Percentiles rank a stretch among this genome's conserved stretches.
Conservation (phyloP, 805 yeast species). For the Ogataea minuta region DNA sequence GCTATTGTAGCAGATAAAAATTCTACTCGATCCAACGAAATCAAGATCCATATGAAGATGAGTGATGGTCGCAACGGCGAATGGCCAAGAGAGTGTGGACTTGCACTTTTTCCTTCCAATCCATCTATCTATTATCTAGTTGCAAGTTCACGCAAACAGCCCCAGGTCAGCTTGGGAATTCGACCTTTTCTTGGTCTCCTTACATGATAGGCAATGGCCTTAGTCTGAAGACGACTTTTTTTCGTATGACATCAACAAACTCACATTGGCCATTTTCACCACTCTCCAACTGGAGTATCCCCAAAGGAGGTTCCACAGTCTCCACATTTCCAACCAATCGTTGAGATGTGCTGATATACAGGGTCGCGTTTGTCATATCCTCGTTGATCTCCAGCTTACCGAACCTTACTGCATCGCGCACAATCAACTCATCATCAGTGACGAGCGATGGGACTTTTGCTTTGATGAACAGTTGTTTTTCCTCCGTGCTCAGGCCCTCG, state of each 20-base stretch:
- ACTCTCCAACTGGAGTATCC: slow-evolving; percentile 49
- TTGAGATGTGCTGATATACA: slow-evolving; percentile 68
- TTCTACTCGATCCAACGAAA: too few species aligned
- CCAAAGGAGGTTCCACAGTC: slow-evolving; percentile 62
- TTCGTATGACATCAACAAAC: slow-evolving; percentile 56
- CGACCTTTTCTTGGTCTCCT: background rate
- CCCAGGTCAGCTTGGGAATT: slow-evolving; percentile 6
- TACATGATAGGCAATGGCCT: slow-evolving; percentile 80
- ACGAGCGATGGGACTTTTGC: slow-evolving; percentile 22
- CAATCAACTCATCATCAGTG: slow-evolving; percentile 2
- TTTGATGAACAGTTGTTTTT: slow-evolving; percentile 35
- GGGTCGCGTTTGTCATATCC: slow-evolving; percentile 47
- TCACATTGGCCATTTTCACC: slow-evolving; percentile 37
- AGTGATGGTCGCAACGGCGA: too few species aligned
- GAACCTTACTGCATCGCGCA: slow-evolving; percentile 45
- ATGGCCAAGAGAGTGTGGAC: too few species aligned
- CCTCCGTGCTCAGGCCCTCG: slow-evolving; percentile 33
- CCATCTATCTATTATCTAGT: too few species aligned
- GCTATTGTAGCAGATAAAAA: background rate
- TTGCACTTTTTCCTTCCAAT: too few species aligned
- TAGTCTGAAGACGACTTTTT: slow-evolving; percentile 59
- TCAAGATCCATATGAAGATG: too few species aligned
- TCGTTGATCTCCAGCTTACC: slow-evolving; percentile 49
- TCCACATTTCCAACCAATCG: slow-evolving; percentile 62
- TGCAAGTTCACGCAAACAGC: background rate